Conservation (phyloP, 1,284 basidiomycete species). For the Microbotryum saponariae region DNA sequence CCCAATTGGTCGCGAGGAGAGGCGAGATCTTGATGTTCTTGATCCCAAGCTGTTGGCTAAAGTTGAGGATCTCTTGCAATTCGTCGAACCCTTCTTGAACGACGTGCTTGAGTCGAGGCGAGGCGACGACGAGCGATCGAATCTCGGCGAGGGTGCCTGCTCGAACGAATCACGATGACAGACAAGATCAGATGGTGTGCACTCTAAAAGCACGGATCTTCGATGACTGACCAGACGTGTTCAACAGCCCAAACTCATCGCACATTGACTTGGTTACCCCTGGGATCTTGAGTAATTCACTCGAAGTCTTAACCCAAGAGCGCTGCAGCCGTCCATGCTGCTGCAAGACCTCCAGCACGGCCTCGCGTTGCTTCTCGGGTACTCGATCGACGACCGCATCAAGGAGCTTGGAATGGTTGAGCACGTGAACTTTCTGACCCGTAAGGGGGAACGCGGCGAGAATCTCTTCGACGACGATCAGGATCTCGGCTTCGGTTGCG, state of each 20-base stretch:
- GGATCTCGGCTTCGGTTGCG: slow-evolving; percentile 33
- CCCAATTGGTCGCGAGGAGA: slow-evolving; percentile 39
- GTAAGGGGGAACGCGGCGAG: slow-evolving; percentile 26
- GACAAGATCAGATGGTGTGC: neutral
- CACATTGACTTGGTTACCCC: slow-evolving; percentile 28
- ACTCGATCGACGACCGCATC: slow-evolving; percentile 24
- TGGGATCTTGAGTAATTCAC: slow-evolving; percentile 32
- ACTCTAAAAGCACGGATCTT: neutral
- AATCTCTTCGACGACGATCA: slow-evolving; percentile 33
- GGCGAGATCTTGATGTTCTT: slow-evolving; percentile 47
- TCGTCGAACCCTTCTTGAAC: slow-evolving; percentile 29
- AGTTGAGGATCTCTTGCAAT: slow-evolving; percentile 40
- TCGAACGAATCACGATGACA: neutral
- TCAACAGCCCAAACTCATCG: slow-evolving; percentile 23
- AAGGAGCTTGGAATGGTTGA: slow-evolving; percentile 35
- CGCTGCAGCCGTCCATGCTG: slow-evolving; percentile 31
- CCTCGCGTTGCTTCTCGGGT: slow-evolving; percentile 17
- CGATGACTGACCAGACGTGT: slow-evolving; percentile 16
- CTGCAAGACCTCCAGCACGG: slow-evolving; percentile 27
- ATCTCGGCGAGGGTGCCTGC: neutral
- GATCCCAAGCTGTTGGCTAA: slow-evolving; percentile 46
- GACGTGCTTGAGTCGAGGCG: slow-evolving; percentile 21
- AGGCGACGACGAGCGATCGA: neutral
- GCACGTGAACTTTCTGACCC: slow-evolving; percentile 29
- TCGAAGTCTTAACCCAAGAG: slow-evolving; percentile 32